Evolutionary conservation across 345 rosid species (phyloP), one percentile per base, ranked within the genome.

Genomic region (Gossypium herbaceum): DNA sequence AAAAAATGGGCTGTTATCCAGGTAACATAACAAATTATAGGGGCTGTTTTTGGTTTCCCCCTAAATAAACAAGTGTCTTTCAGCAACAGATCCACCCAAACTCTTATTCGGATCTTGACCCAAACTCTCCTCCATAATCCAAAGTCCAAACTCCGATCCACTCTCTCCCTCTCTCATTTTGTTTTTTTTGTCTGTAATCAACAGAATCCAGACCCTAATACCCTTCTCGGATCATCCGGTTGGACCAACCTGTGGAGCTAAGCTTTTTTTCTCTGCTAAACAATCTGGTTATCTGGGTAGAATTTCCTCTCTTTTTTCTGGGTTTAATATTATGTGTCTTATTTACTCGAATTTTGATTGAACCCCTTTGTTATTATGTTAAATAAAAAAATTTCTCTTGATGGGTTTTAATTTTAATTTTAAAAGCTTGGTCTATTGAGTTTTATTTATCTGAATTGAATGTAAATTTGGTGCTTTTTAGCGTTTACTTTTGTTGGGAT

Each of bases 101-200:
- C 72, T 5, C 44, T 19, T 25, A 58, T 80, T 74, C 84, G 86
- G 86, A 77, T 80, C 84, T 73, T 73, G 52, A 44, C 73, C 83
- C 76, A 69, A 44, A 9, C 64, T 73, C 63, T 65, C 79, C 24
- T 22, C 61, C 39, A 62, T 45, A 57, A 57, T 71, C 63, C 74
- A 22, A 70, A 67, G 34, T 56, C 56, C 64, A 17, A 63, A 65
- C 52, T 55, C 54, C 62, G 59, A 71, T 70, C 73, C 78, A 67
- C 6, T 27, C n/a, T 12, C 60, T 16, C 60, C 29, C 0, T 51
- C 44, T 25, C 25, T 16, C 19, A 8, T 9, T 27, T 16, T 15
- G 20, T 16, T 20, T 34, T 17, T 17, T 54, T 29, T 17, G 8
- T 19, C 74, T 52, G 72, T 68, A 25, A 50, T 50, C 44, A 25